These are phyloP conservation scores for Dothistroma pini DNA, from an alignment of 2,329 filamentous ascomycete genomes.

Conservation along the genomic window DNA sequence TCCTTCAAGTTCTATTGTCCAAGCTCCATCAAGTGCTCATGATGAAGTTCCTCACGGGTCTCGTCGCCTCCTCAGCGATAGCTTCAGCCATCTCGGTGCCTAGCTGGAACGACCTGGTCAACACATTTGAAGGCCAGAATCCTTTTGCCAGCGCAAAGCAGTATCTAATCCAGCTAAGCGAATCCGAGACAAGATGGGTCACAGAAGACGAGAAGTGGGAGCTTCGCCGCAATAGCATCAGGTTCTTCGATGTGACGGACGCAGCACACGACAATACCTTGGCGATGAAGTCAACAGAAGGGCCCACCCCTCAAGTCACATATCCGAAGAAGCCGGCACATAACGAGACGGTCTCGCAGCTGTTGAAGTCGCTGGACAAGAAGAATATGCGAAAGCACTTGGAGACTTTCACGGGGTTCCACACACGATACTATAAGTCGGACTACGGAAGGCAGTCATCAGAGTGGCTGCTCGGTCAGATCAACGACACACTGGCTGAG, in stretches of 20 bases:
- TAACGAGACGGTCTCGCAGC: constrained; percentile 61
- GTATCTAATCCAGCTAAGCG: constrained; percentile 79
- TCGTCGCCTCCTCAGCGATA: constrained; percentile 22
- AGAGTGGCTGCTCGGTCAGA: constrained; percentile 76
- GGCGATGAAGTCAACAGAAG: constrained; percentile 7
- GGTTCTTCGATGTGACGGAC: constrained; percentile 94
- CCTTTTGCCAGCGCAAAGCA: constrained; percentile 43
- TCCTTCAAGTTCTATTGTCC: not conserved
- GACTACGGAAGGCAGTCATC: constrained; percentile 78
- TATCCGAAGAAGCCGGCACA: constrained; percentile 66
- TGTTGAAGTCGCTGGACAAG: constrained; percentile 69
- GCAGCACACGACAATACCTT: constrained; percentile 49
- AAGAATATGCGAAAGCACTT: constrained; percentile 73
- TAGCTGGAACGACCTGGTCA: constrained; percentile 19
- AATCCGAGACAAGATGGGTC: constrained; percentile 78
- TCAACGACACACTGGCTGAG: constrained; percentile 66
- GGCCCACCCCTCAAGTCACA: constrained; percentile 44
- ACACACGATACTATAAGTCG: constrained; percentile 79
- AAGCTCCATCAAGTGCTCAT: not conserved
- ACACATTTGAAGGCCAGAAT: constrained; percentile 26
- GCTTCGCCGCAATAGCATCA: constrained; percentile 72
- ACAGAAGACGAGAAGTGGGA: constrained; percentile 96
- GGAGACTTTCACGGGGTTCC: constrained; percentile 72
- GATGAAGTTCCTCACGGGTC: constrained; percentile 25
- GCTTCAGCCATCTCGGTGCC: constrained; percentile 25